Base-by-base conservation (phyloP, 805 yeast genomes). In the Yarrowia sp. region DNA sequence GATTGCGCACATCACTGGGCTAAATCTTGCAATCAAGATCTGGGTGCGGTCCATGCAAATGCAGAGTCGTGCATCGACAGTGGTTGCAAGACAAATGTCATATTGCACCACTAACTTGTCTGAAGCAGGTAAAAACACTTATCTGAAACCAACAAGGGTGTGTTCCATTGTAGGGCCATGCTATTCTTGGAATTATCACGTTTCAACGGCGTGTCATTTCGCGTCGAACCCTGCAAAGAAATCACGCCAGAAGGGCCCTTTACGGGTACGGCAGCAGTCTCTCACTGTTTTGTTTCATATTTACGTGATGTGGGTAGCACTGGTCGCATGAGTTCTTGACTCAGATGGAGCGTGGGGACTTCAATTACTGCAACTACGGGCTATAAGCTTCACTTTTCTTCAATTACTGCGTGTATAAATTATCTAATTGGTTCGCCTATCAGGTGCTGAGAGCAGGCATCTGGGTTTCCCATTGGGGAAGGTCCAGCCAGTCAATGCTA, bases 91-190 rank as follows among this genome's bases (percentile, higher is more conserved):
- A 31, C 36, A 46, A 31, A 8, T 13, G 24, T 25, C 31, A 6
- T 33, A 42, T 42, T 42, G 49, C 22, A 44, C 22, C 33, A 18
- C 33, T 22, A 27, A 18, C 32, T 13, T 44, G 49, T 18, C 12
- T 44, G 49, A 44, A 44, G 49, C 49, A 44, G 36, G 53, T 46
- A 19, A 31, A 14, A 16, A 16, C n/a, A 31, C 18, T 29, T 19
- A 14, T 31, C 36, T 46, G 53, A 46, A 46, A 46, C 53, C 53
- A 21, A 46, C 53, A 46, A 46, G 53, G 53, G 36, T 27, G n/a
- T n/a, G 16, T 5, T 12, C 21, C 7, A 19, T 21, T 21, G 42
- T 21, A 21, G n/a, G 12, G 10, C 21, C 31, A 12, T 25, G 25
- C 49, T 44, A 44, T 44, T 44, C 22, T 27, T 44, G 49, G 49